phyloP scores from a whole-genome alignment of 2,329 filamentous ascomycete genomes.

The Ophidiomyces ophidiicola region DNA sequence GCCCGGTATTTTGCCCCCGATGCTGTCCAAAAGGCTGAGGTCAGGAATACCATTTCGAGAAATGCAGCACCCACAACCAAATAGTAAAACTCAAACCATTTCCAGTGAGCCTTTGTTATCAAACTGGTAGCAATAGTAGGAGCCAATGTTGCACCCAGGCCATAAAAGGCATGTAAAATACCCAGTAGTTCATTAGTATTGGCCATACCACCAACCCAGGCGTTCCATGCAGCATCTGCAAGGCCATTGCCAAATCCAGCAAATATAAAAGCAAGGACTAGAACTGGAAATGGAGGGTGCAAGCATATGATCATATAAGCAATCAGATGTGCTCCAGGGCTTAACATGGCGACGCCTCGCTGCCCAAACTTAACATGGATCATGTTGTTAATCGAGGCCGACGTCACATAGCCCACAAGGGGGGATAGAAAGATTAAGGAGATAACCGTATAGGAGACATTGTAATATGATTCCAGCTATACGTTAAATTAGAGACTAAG shows the following conservation, averaged over 20 bases:
- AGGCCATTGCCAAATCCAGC: conserved; percentile 60
- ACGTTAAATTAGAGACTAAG: conserved; percentile 16
- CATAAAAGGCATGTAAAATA: conserved; percentile 57
- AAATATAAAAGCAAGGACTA: conserved; percentile 53
- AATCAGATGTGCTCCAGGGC: conserved; percentile 49
- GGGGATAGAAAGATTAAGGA: conserved; percentile 39
- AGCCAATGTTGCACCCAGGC: conserved; percentile 54
- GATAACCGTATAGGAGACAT: conserved; percentile 34
- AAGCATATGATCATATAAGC: conserved; percentile 54
- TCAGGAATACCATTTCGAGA: conserved; percentile 43
- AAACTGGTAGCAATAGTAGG: conserved; percentile 61
- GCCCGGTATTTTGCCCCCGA: conserved; percentile 41
- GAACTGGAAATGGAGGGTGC: conserved; percentile 56
- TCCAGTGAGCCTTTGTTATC: conserved; percentile 48
- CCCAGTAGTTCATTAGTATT: conserved; percentile 61
- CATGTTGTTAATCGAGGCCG: conserved; percentile 34
- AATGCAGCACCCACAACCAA: conserved; percentile 49
- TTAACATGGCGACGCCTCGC: conserved; percentile 57
- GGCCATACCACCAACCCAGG: conserved; percentile 56
- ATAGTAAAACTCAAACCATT: conserved; percentile 65
- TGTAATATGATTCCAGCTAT: conserved; percentile 35
- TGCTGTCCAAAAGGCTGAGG: conserved; percentile 49
- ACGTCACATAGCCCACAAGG: conserved; percentile 35
- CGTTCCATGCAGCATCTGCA: conserved; percentile 41
- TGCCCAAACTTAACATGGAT: conserved; percentile 45